Evolutionary conservation across 1,284 basidiomycete genomes (phyloP).

Genomic region (Puccinia polysora): DNA sequence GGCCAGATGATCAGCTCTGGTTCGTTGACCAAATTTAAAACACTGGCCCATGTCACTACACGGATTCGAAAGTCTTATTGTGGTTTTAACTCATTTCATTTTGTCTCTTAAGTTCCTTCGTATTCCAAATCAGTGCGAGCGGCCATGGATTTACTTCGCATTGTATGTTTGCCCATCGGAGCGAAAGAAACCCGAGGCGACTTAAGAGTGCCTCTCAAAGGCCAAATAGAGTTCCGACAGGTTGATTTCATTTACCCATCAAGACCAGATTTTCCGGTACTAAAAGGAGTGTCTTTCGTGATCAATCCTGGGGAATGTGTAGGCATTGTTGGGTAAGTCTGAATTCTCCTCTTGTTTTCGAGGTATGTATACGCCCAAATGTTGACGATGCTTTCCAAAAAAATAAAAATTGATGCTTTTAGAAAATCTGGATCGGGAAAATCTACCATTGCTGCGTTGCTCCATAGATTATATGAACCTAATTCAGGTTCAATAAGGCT

Average conservation of each 20-base stretch:
- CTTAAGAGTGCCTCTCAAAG: slow-evolving; percentile 55
- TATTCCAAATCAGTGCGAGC: slow-evolving; percentile 51
- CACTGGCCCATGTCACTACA: too few species aligned
- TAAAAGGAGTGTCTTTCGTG: slow-evolving; percentile 64
- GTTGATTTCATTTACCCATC: slow-evolving; percentile 78
- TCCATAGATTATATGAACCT: slow-evolving; percentile 82
- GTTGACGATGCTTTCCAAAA: neutral
- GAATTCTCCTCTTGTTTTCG: neutral
- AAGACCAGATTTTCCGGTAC: slow-evolving; percentile 66
- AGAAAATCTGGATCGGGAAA: slow-evolving; percentile 80
- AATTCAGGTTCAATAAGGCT: slow-evolving; percentile 62
- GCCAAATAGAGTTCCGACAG: slow-evolving; percentile 65
- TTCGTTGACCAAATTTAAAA: too few species aligned
- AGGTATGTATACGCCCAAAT: neutral
- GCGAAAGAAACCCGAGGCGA: slow-evolving; percentile 42
- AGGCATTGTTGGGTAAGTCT: slow-evolving; percentile 65
- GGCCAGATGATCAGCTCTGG: slow-evolving; percentile 81
- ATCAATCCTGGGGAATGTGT: slow-evolving; percentile 72
- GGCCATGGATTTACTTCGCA: slow-evolving; percentile 51
- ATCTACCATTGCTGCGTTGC: slow-evolving; percentile 73
- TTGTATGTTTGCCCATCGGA: slow-evolving; percentile 18
- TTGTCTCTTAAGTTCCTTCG: slow-evolving; percentile 52
- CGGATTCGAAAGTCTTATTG: too few species aligned
- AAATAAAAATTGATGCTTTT: neutral
- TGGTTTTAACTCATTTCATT: slow-evolving; percentile 52